Conservation (phyloP, 2,329 filamentous ascomycete species). For the Sclerotinia nivalis region DNA sequence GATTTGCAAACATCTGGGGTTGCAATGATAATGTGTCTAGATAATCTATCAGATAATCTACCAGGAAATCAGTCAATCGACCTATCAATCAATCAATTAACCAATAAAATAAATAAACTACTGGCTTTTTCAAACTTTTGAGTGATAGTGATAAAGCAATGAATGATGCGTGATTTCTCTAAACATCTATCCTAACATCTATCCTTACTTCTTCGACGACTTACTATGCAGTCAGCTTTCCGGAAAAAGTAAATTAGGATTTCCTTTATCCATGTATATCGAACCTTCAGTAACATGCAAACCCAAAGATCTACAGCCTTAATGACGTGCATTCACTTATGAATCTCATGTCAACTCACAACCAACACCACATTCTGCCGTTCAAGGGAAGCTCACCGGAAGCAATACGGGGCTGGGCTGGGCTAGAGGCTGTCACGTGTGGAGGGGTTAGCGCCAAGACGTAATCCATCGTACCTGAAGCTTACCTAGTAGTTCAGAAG, state of each 20-base stretch:
- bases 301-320: slow-evolving; percentile 2
- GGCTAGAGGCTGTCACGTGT: slow-evolving; percentile 15
- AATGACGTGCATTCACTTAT: slow-evolving; percentile 5
- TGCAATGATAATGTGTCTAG: slow-evolving; percentile 18
- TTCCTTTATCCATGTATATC: neutral
- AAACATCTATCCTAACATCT: neutral
- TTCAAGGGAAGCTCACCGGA: neutral
- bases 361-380: neutral
- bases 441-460: slow-evolving; percentile 12
- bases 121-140: neutral
- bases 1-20: slow-evolving; percentile 11
- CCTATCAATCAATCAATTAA: slow-evolving; percentile 2
- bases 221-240: neutral
- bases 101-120: neutral
- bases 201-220: neutral
- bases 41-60: slow-evolving; percentile 12
- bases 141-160: neutral
- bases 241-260: neutral
- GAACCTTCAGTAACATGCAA: neutral
- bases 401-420: neutral
- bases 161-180: neutral
- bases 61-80: slow-evolving; percentile 17
- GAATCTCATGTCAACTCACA: neutral
- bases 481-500: slow-evolving; percentile 14
- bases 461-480: slow-evolving; percentile 12